Evolutionary conservation across 441 rosid species (phyloP).

Genomic region (Pelargonium cotyledonis): DNA sequence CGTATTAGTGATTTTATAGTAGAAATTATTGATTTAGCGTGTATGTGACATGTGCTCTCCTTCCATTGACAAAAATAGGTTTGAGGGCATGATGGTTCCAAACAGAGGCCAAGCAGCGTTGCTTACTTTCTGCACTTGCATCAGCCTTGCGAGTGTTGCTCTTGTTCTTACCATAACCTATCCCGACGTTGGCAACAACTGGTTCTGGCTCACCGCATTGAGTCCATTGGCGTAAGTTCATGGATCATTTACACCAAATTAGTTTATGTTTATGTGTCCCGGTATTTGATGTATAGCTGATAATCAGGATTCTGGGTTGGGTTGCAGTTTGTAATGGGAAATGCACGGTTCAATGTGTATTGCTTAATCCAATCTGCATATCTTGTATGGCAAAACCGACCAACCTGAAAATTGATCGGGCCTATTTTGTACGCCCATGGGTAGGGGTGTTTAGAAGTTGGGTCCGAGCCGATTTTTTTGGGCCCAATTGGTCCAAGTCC

Average conservation of each 20-base stretch:
- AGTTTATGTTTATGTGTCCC: no score
- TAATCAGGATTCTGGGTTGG: no score
- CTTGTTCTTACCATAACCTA: slow-evolving; percentile 74
- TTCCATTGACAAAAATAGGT: slow-evolving; percentile 25
- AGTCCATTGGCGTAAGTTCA: slow-evolving; percentile 81
- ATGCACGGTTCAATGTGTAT: no score
- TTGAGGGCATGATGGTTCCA: slow-evolving; percentile 83
- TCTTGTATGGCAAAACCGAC: no score
- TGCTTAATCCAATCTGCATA: no score
- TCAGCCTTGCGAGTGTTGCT: slow-evolving; percentile 80
- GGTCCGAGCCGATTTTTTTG: no score
- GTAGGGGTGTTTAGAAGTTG: no score
- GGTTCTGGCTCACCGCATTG: slow-evolving; percentile 69
- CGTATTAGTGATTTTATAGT: neutral
- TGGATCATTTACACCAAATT: neutral
- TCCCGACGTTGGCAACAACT: slow-evolving; percentile 78
- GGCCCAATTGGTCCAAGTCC: no score
- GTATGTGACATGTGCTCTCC: neutral
- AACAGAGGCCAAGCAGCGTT: slow-evolving; percentile 87
- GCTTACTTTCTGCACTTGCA: slow-evolving; percentile 86
- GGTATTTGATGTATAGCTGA: no score
- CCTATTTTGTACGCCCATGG: no score
- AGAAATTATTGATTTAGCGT: neutral
- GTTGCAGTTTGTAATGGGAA: no score
- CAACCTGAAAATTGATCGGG: no score